Conservation (phyloP, 345 rosid genomes). For the Eucalyptus fibrosa region DNA sequence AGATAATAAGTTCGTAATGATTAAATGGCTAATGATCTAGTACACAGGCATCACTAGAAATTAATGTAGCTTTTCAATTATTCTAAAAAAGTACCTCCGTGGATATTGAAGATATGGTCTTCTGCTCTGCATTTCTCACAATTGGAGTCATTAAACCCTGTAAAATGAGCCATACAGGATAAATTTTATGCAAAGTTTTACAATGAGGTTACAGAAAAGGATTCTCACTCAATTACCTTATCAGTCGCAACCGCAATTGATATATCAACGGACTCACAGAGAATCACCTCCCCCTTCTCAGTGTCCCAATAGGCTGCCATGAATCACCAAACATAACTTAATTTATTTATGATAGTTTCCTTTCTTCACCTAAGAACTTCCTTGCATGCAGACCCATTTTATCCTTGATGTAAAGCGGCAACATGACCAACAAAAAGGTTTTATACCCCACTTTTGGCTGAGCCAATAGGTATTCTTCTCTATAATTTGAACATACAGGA, state of each 20-base stretch:
- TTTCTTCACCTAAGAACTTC: background rate
- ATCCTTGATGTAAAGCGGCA: background rate
- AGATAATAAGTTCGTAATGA: background rate
- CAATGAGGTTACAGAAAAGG: background rate
- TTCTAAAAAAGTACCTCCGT: slow-evolving; percentile 37
- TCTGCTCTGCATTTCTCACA: slow-evolving; percentile 84
- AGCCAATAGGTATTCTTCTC: background rate
- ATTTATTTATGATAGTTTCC: background rate
- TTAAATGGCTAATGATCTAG: background rate
- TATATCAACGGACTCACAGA: slow-evolving; percentile 67
- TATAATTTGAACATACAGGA: background rate
- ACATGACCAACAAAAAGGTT: background rate
- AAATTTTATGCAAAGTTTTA: background rate
- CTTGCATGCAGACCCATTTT: background rate
- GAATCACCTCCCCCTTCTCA: slow-evolving; percentile 58
- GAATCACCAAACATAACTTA: background rate
- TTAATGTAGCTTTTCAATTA: background rate
- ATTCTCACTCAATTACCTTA: slow-evolving; percentile 38
- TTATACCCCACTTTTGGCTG: background rate
- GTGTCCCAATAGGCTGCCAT: slow-evolving; percentile 76
- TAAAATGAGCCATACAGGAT: background rate
- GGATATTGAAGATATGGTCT: slow-evolving; percentile 79
- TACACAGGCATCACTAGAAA: background rate
- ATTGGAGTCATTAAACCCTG: slow-evolving; percentile 99
- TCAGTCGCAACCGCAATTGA: slow-evolving; percentile 98